Evolutionary conservation across 257 asterid species (phyloP), one percentile per base, ranked within the genome.

Genomic region (Vinca minor): DNA sequence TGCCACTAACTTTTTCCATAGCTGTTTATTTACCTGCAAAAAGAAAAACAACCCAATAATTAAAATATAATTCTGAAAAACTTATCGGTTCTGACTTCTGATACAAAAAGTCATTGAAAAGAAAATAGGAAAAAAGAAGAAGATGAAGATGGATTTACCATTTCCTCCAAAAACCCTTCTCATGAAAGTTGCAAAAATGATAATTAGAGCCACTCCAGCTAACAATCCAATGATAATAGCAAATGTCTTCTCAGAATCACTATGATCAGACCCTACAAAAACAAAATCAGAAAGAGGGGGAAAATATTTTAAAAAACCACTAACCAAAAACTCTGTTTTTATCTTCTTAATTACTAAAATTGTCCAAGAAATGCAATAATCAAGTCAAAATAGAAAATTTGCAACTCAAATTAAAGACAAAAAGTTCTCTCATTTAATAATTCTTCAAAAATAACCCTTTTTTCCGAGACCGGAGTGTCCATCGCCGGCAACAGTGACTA

Each of bases 191-290:
- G 90, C 86, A 78, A 91, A 79, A 71, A 91, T 82, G 63, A 91
- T 91, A 60, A 88, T 57, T 69, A 88, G 66, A 38, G 96, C 98
- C 50, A 81, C 82, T 52, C 88, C 96, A 53, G 96, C 98, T 62
- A 91, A 68, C 50, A 91, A 71, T 71, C 98, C 95, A 61, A 88
- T 84, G 32, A 91, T 83, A 35, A 91, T 75, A 2, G 98, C 95
- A 76, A 86, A 91, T 70, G 95, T 91, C 77, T 88, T 91, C 87
- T 88, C 98, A 0, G 85, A 75, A 6, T 88, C 91, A 6, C 79
- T 74, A 67, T 83, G 95, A 38, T 38, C 42, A 18, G 82, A 73
- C 44, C 63, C 92, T 84, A 77, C 59, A 17, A 26, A 42, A 11
- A 34, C 38, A 34, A 63, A 25, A 48, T 8, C 21, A 59, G n/a